Evolutionary conservation across 306 rosid species (phyloP).

Genomic region (Fagus sylvatica): DNA sequence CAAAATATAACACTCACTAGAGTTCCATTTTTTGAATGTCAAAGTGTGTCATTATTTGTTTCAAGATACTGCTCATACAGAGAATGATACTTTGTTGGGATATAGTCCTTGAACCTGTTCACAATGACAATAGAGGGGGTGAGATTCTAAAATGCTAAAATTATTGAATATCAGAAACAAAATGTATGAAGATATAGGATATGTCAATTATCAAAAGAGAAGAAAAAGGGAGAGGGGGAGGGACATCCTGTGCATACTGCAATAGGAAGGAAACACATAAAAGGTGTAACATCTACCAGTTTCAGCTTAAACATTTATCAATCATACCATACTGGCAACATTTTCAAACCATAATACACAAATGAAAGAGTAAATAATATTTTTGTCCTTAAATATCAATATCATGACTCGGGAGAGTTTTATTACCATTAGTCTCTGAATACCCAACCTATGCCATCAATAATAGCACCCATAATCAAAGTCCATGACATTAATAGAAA

Average conservation of each 20-base stretch:
- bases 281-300: background rate
- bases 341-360: background rate
- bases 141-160: slow-evolving; percentile 23
- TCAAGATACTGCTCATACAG: slow-evolving; percentile 64
- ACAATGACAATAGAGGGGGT: slow-evolving; percentile 19
- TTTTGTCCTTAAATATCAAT: background rate
- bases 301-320: background rate
- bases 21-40: slow-evolving; percentile 15
- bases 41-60: slow-evolving; percentile 18
- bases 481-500: background rate
- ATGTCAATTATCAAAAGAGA: background rate
- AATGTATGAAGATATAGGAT: background rate
- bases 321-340: background rate
- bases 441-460: slow-evolving; percentile 7
- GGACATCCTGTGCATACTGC: background rate
- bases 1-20: background rate
- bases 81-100: slow-evolving; percentile 83
- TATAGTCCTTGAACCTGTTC: slow-evolving; percentile 84
- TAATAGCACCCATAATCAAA: background rate
- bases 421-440: slow-evolving; percentile 5
- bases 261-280: background rate
- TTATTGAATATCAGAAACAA: slow-evolving; percentile 6
- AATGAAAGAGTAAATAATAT: background rate
- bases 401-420: background rate
- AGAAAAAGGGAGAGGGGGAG: background rate